Evolutionary conservation across 192 early-diverging fungal genomes (phyloP).

Genomic region (Dimargaris cristalligena): DNA sequence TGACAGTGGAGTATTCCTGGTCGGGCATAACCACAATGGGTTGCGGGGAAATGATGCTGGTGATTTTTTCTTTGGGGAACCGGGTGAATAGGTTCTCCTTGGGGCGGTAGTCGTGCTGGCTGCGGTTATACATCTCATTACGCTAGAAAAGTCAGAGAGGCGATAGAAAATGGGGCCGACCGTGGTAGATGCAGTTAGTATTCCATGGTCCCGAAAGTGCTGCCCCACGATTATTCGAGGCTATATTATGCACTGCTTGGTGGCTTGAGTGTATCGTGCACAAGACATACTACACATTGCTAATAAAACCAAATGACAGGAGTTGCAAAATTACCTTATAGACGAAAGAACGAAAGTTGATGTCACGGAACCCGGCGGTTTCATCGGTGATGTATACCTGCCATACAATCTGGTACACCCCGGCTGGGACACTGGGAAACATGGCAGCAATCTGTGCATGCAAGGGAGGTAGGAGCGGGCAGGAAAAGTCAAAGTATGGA

Average conservation of each 20-base stretch:
- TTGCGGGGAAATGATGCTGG: background rate
- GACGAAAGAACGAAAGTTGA: background rate
- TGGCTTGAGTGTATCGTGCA: background rate
- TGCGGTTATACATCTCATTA: background rate
- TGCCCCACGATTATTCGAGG: background rate
- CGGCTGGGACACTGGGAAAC: background rate
- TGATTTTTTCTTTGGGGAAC: background rate
- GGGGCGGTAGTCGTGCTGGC: background rate
- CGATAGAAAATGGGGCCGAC: too few relatives aligned
- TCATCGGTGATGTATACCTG: background rate
- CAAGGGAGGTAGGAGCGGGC: too few relatives aligned
- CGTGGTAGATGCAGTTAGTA: background rate
- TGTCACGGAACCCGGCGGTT: background rate
- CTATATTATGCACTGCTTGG: background rate
- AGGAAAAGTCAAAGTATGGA: background rate
- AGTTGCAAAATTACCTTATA: background rate
- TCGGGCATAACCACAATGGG: background rate
- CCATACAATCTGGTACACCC: background rate
- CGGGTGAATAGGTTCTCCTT: background rate
- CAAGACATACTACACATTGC: too few relatives aligned
- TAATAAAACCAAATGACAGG: too few relatives aligned
- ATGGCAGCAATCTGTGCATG: background rate
- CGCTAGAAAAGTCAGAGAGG: too few relatives aligned
- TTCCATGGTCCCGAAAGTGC: background rate
- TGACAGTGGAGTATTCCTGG: background rate